Evolutionary conservation across 1,284 basidiomycete genomes (phyloP).

Genomic region (Cutaneotrichosporon curvatum): DNA sequence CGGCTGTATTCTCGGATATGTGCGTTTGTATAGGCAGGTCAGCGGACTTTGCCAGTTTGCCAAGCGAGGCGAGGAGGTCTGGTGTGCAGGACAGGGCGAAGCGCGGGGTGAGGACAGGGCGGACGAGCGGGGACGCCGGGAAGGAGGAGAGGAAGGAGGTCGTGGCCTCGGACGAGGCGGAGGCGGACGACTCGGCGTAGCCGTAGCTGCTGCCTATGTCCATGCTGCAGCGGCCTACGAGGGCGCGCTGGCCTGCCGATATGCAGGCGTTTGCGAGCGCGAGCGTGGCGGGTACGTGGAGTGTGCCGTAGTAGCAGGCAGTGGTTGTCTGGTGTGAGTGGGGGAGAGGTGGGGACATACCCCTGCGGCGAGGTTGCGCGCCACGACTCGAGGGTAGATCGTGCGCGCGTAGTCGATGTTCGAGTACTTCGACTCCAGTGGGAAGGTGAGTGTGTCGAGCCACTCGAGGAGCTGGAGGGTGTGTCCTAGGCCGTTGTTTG

Average conservation of each 20-base stretch:
- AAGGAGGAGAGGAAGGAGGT: constrained; percentile 62
- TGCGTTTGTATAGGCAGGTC: constrained; percentile 76
- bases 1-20: constrained; percentile 74
- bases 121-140: constrained; percentile 56
- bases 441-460: constrained; percentile 81
- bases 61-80: constrained; percentile 61
- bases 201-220: constrained; percentile 63
- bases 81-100: constrained; percentile 89
- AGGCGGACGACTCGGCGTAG: constrained; percentile 64
- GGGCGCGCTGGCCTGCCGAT: constrained; percentile 70
- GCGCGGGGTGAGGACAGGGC: constrained; percentile 85
- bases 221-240: constrained; percentile 93
- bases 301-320: constrained; percentile 80
- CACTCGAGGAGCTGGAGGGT: constrained; percentile 73
- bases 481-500: constrained; percentile 69
- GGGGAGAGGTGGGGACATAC: constrained; percentile 49
- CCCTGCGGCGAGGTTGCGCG: constrained; percentile 65
- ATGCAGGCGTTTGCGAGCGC: constrained; percentile 70
- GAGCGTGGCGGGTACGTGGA: constrained; percentile 76
- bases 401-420: constrained; percentile 63
- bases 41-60: constrained; percentile 49
- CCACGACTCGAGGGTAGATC: constrained; percentile 68
- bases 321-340: constrained; percentile 66
- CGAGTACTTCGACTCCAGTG: constrained; percentile 73
- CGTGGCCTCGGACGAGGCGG: constrained; percentile 58